Evolutionary conservation across 2,329 filamentous ascomycete genomes (phyloP).

Genomic region (Raffaelea ambrosiae): DNA sequence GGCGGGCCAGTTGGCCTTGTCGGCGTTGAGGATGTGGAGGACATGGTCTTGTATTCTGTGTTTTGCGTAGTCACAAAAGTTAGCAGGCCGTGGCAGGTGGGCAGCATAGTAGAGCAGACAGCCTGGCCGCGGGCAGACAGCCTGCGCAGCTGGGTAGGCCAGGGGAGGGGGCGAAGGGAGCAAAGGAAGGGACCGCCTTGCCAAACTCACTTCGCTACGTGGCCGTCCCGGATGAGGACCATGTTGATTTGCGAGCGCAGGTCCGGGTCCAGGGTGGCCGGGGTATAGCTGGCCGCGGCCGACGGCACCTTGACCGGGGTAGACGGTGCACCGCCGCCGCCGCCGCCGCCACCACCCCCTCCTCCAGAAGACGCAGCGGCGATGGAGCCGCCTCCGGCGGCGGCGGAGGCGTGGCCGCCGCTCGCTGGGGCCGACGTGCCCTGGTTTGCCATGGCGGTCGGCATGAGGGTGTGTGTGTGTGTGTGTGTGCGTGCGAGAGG

Average conservation of each 20-base stretch:
- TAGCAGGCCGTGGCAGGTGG: neutral
- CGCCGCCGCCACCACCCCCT: no score
- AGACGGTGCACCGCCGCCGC: slow-evolving; percentile 22
- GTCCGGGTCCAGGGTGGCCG: slow-evolving; percentile 53
- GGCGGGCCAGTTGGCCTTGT: slow-evolving; percentile 55
- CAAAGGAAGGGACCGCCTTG: no score
- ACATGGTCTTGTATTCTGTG: slow-evolving; percentile 58
- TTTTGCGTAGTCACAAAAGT: no score
- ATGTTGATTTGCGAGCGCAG: slow-evolving; percentile 55
- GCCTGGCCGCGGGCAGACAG: no score
- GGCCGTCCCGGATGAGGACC: slow-evolving; percentile 47
- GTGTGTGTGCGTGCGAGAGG: no score
- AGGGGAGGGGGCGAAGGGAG: no score
- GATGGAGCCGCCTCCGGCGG: slow-evolving; percentile 3
- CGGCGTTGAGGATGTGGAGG: slow-evolving; percentile 52
- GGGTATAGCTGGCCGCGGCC: slow-evolving; percentile 50
- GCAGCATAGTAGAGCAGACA: slow-evolving; percentile 1
- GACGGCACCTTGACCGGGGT: slow-evolving; percentile 54
- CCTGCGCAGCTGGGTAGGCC: no score
- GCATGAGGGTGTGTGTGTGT: slow-evolving; percentile 2
- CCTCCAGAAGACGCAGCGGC: neutral
- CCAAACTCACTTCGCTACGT: slow-evolving; percentile 47
- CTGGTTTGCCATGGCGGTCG: slow-evolving; percentile 6
- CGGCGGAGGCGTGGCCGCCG: neutral
- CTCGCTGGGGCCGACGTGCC: neutral